Evolutionary conservation across 2,329 filamentous ascomycete species (phyloP).

Genomic region (Colletotrichum phormii): DNA sequence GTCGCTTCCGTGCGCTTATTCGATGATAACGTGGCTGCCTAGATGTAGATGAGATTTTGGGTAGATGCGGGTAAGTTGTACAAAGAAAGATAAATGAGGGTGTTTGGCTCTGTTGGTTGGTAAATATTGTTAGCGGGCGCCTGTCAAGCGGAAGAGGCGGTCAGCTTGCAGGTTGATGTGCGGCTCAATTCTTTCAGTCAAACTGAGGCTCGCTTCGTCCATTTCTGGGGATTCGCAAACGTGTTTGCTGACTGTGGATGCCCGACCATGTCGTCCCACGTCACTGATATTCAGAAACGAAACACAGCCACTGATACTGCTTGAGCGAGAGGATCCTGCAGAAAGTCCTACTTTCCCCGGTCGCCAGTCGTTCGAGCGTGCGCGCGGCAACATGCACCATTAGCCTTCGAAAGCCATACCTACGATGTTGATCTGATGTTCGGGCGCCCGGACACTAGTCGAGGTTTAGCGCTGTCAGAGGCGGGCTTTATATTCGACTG

Average conservation of each 20-base stretch:
- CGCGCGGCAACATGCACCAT: constrained; percentile 15
- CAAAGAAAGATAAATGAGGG: neutral
- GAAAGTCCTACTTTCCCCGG: neutral
- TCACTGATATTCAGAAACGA: constrained; percentile 25
- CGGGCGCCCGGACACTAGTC: constrained; percentile 12
- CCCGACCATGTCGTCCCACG: constrained; percentile 16
- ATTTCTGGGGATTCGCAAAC: neutral
- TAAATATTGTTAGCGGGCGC: neutral
- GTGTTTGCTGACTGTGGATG: constrained; percentile 3
- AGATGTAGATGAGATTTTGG: neutral
- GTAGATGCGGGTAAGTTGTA: neutral
- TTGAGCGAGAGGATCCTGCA: constrained; percentile 29
- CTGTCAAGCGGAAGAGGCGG: neutral
- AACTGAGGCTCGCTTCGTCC: neutral
- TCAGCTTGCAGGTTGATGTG: neutral
- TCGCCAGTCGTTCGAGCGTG: neutral
- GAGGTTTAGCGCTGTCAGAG: constrained; percentile 17
- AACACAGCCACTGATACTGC: constrained; percentile 30
- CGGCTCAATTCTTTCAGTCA: neutral
- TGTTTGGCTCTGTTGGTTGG: neutral
- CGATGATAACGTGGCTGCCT: neutral
- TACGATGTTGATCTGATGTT: constrained; percentile 27
- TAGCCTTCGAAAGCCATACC: constrained; percentile 7
- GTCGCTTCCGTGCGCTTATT: neutral
- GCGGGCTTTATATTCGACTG: neutral